Base-by-base conservation (phyloP, 2,329 filamentous ascomycete species). In the Tolypocladium album region DNA sequence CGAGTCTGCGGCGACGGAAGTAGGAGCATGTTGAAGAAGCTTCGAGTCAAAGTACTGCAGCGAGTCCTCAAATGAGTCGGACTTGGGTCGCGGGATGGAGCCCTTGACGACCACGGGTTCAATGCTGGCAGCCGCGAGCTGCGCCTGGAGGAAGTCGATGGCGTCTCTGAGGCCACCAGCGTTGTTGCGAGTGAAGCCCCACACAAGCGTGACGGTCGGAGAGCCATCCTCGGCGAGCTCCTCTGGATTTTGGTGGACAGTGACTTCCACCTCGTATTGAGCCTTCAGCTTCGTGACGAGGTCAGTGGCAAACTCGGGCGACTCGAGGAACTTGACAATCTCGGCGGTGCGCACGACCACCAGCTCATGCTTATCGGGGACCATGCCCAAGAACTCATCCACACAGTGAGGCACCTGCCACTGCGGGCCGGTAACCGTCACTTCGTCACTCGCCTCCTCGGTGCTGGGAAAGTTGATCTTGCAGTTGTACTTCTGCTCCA, bases 401-500 rank as follows among this genome's bases (percentile, higher is more conserved):
- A 97, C 92, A 67, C 93, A 96, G 72, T 96, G 89, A 63, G 94
- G 93, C 42, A 99, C 93, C 80, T 97, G 94, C 83, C 95, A 99
- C 77, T 97, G 93, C 57, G 94, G 94, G 5, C 94, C 94, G 63
- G 92, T 96, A 61, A 99, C 92, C 22, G 89, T 95, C 58, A 99
- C 92, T 70, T 95, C 89, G 70, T 99, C 94, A 72, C 93, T 97
- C 27, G 94, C 94, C 75, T 95, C 89, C 74, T 99, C 94, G 12
- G 94, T 97, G 76, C 92, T 96, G 9, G 94, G 94, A 72, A 99
- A 99, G 67, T 92, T 90, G 70, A 99, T 95, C 79, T 97, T 97
- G 86, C 94, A 99, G 74, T 97, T 97, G 88, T 92, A 97, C 77
- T 96, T 97, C 81, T 96, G 95, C 79, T 99, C 94, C 58, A 99